Conservation (phyloP, 805 yeast species). For the Zygoascus biomembranicola region DNA sequence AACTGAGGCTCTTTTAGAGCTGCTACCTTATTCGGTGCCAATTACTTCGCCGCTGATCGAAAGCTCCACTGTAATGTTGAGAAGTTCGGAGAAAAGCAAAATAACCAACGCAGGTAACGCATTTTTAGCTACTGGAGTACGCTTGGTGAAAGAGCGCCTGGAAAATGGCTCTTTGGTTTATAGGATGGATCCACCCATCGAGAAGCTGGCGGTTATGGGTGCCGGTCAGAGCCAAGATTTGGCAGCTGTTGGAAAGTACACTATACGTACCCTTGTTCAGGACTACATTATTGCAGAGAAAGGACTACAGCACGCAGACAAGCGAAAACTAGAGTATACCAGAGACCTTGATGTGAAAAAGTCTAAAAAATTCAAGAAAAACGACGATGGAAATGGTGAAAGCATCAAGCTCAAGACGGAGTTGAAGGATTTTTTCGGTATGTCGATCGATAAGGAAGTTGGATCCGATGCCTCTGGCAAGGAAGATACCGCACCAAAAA, state of each 20-base stretch:
- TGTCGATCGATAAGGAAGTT: background rate
- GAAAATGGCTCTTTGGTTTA: slow-evolving; percentile 24
- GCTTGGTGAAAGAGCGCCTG: slow-evolving; percentile 19
- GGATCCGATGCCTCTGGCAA: slow-evolving; percentile 4
- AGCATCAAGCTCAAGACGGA: background rate
- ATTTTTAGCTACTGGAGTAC: slow-evolving; percentile 19
- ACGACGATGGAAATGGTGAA: slow-evolving; percentile 1
- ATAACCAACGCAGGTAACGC: slow-evolving; percentile 15
- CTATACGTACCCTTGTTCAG: slow-evolving; percentile 10
- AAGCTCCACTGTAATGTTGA: slow-evolving; percentile 4
- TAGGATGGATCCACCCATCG: slow-evolving; percentile 30
- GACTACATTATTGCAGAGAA: background rate
- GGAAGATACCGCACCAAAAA: slow-evolving; percentile 4
- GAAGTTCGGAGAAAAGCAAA: slow-evolving; percentile 13
- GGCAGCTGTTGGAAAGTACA: slow-evolving; percentile 13
- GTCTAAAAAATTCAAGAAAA: background rate
- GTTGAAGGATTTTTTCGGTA: slow-evolving; percentile 16
- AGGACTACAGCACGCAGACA: background rate
- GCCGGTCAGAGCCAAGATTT: slow-evolving; percentile 7
- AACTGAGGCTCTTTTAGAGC: slow-evolving; percentile 18
- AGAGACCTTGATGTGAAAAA: background rate
- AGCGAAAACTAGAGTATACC: background rate
- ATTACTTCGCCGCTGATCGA: slow-evolving; percentile 22
- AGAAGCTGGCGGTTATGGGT: slow-evolving; percentile 18
- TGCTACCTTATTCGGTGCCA: slow-evolving; percentile 25